Percentiles rank a stretch among this genome's conserved stretches.
These are phyloP conservation scores for Colletotrichum spaethianum DNA, from an alignment of 2,329 filamentous ascomycete genomes.

Conservation along the genomic window DNA sequence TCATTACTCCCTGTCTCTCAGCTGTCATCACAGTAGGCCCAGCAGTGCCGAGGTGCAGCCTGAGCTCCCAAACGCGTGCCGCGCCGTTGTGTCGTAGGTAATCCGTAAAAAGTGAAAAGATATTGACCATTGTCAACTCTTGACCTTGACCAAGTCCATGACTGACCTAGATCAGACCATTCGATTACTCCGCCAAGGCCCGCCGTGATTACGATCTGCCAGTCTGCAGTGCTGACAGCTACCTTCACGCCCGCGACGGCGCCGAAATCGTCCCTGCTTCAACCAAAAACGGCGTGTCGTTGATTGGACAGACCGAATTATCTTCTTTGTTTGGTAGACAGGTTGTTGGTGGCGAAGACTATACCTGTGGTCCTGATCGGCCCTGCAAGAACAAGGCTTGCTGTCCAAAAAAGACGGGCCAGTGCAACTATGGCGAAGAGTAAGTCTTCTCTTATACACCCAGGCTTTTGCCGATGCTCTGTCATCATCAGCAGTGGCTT, in stretches of 20 bases:
- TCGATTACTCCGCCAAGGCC: neutral
- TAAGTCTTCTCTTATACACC: neutral
- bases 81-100: neutral
- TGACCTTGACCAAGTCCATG: neutral
- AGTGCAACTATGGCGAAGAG: constrained; percentile 33
- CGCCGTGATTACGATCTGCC: neutral
- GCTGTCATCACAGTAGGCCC: constrained; percentile 9
- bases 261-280: neutral
- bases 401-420: constrained; percentile 33
- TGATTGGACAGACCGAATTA: neutral
- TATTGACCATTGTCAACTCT: neutral
- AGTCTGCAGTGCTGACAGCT: neutral
- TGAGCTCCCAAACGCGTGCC: too few species aligned
- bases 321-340: constrained; percentile 14
- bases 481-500: neutral
- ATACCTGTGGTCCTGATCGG: constrained; percentile 3
- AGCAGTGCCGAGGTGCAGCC: constrained; percentile 3
- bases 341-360: constrained; percentile 23
- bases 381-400: constrained; percentile 31
- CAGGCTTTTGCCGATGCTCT: neutral
- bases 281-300: neutral
- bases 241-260: neutral
- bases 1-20: constrained; percentile 12
- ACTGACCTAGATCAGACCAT: neutral
- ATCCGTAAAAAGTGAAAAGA: neutral